Percentiles rank a stretch among this genome's conserved stretches.
phyloP scores from a whole-genome alignment of 2,329 filamentous ascomycete genomes.

The Didymella glomerata region DNA sequence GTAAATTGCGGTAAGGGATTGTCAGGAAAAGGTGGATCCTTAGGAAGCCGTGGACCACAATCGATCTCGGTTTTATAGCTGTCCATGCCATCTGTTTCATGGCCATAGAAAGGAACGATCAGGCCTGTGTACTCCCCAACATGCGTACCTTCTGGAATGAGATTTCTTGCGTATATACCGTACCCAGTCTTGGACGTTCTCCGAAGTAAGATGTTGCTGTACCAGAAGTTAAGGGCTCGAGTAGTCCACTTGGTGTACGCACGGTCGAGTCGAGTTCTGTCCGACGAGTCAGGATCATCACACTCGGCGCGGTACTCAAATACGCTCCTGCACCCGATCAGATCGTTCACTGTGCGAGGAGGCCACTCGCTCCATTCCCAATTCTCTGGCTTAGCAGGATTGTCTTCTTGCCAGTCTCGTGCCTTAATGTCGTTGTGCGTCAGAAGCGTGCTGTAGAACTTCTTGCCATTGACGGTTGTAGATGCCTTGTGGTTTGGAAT shows the following conservation, averaged over 20 bases:
- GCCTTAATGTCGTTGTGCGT: background rate
- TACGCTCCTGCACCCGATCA: background rate
- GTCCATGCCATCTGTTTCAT: background rate
- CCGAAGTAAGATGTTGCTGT: background rate
- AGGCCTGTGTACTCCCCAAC: background rate
- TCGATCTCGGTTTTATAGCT: background rate
- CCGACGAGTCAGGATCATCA: background rate
- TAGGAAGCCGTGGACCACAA: background rate
- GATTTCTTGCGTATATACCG: background rate
- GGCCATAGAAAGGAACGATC: background rate
- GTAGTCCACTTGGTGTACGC: background rate
- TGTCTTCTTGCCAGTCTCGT: background rate
- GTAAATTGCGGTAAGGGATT: background rate
- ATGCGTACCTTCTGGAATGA: background rate
- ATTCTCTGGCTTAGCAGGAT: background rate
- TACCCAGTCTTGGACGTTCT: background rate
- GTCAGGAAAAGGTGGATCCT: background rate
- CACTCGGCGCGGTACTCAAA: slow-evolving; percentile 3
- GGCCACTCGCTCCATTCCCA: background rate
- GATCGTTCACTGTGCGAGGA: background rate
- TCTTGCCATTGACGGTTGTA: background rate
- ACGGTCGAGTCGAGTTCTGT: background rate
- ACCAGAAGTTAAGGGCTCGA: background rate
- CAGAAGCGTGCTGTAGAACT: background rate
- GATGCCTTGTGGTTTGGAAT: background rate